A percentile compares a stretch with the other conserved stretches of the same genome.
Conservation (phyloP, 2,329 filamentous ascomycete species). For the Cladophialophora carrionii region DNA sequence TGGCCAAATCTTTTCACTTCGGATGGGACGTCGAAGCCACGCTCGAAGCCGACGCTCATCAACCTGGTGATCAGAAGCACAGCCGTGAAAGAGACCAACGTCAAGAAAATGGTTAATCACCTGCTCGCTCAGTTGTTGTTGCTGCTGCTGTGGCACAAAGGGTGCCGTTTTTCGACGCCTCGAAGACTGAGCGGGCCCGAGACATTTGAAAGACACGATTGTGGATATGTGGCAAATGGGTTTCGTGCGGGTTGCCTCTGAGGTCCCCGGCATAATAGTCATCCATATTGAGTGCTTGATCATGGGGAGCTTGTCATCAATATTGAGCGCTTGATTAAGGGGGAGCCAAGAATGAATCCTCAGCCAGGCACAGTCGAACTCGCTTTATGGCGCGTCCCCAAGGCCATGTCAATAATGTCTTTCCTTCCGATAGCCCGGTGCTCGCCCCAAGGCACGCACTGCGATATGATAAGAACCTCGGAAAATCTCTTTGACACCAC, state of each 20-base stretch:
- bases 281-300: background rate
- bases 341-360: background rate
- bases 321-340: no score
- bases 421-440: background rate
- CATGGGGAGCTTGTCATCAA: no score
- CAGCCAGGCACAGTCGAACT: background rate
- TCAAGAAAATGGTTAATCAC: conserved; percentile 55
- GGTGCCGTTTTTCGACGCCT: background rate
- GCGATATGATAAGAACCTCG: no score
- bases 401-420: background rate
- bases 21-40: conserved; percentile 26
- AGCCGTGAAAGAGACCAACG: conserved; percentile 28
- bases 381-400: background rate
- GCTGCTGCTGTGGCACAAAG: conserved; percentile 49
- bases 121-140: no score
- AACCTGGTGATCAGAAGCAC: conserved; percentile 36
- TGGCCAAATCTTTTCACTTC: conserved; percentile 1
- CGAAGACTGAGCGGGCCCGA: conserved; percentile 12
- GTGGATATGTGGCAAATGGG: conserved; percentile 1
- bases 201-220: conserved; percentile 4
- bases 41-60: conserved; percentile 37
- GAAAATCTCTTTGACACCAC: background rate
- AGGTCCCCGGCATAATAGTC: background rate
- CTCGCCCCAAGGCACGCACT: background rate
- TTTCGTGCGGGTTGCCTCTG: conserved; percentile 1